These are phyloP conservation scores for Clonostachys rosea DNA, from an alignment of 2,329 filamentous ascomycete genomes.

Conservation along the genomic window DNA sequence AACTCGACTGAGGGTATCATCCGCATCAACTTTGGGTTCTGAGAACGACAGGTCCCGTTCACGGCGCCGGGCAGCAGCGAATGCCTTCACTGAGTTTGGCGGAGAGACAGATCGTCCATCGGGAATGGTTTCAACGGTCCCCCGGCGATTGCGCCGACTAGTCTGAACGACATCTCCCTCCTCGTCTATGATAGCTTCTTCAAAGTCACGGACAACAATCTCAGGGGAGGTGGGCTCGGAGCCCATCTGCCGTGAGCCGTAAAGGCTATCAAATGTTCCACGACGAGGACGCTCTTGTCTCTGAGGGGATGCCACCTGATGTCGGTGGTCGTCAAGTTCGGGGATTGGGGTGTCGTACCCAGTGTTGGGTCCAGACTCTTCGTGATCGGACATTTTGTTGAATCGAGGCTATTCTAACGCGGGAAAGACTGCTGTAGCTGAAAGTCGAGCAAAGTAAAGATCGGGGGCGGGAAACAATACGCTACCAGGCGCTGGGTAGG, in stretches of 20 bases:
- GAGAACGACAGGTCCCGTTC: slow-evolving; percentile 65
- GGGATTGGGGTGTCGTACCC: slow-evolving; percentile 71
- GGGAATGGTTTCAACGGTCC: slow-evolving; percentile 49
- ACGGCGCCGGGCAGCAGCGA: slow-evolving; percentile 83
- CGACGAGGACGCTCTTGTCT: slow-evolving; percentile 58
- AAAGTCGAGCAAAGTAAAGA: background rate
- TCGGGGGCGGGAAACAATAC: too few species aligned
- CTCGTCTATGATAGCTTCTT: slow-evolving; percentile 73
- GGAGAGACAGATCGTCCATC: slow-evolving; percentile 73
- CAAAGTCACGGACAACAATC: slow-evolving; percentile 71
- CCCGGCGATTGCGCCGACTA: slow-evolving; percentile 42
- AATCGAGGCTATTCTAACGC: background rate
- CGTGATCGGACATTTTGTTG: background rate
- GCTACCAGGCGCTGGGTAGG: too few species aligned
- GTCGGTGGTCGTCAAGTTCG: slow-evolving; percentile 83
- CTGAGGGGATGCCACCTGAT: slow-evolving; percentile 57
- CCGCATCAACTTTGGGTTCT: slow-evolving; percentile 33
- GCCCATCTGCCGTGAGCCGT: slow-evolving; percentile 44
- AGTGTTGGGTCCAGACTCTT: slow-evolving; percentile 38
- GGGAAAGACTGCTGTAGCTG: background rate
- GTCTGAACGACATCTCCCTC: slow-evolving; percentile 50
- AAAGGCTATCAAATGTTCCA: slow-evolving; percentile 70
- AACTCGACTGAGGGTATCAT: slow-evolving; percentile 60
- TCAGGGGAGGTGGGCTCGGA: slow-evolving; percentile 20
- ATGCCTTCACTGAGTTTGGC: slow-evolving; percentile 96